Conservation (phyloP, 352 stramenopile species). For the Phytopythium helicoides region DNA sequence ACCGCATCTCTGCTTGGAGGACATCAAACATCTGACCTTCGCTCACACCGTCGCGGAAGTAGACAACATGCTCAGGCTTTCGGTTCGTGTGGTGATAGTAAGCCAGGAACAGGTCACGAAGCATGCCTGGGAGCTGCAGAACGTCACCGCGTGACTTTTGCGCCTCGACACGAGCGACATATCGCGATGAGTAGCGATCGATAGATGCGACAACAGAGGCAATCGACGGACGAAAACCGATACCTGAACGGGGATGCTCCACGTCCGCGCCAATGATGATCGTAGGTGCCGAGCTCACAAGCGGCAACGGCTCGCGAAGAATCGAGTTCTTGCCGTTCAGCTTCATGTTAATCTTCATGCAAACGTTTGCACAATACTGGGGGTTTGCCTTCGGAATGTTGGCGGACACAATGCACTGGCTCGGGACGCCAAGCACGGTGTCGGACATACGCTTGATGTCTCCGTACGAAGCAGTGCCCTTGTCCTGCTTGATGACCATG, state of each 20-base stretch:
- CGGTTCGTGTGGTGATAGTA: slow-evolving; percentile 70
- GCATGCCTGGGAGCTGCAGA: slow-evolving; percentile 52
- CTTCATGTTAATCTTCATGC: slow-evolving; percentile 80
- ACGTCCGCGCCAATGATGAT: slow-evolving; percentile 85
- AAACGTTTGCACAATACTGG: slow-evolving; percentile 69
- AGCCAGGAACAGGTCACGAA: slow-evolving; percentile 69
- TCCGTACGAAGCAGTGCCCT: slow-evolving; percentile 39
- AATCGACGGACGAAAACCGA: slow-evolving; percentile 61
- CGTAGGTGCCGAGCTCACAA: slow-evolving; percentile 42
- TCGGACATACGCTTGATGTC: slow-evolving; percentile 81
- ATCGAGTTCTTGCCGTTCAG: slow-evolving; percentile 66
- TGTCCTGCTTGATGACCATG: slow-evolving; percentile 55
- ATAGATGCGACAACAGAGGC: slow-evolving; percentile 78
- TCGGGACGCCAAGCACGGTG: slow-evolving; percentile 59
- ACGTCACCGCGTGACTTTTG: slow-evolving; percentile 55
- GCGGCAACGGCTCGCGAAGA: slow-evolving; percentile 36
- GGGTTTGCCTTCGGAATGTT: slow-evolving; percentile 39
- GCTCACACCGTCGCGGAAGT: slow-evolving; percentile 89
- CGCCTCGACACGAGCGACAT: slow-evolving; percentile 55
- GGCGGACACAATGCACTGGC: slow-evolving; percentile 61
- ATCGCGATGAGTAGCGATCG: slow-evolving; percentile 59
- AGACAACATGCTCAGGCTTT: slow-evolving; percentile 80
- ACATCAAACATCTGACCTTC: slow-evolving; percentile 88
- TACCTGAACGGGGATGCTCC: slow-evolving; percentile 57
- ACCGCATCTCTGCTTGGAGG: slow-evolving; percentile 69